Percentiles rank a stretch among this genome's conserved stretches.
phyloP scores from a whole-genome alignment of 106 monocot species.

The Apostasia shenzhenica region DNA sequence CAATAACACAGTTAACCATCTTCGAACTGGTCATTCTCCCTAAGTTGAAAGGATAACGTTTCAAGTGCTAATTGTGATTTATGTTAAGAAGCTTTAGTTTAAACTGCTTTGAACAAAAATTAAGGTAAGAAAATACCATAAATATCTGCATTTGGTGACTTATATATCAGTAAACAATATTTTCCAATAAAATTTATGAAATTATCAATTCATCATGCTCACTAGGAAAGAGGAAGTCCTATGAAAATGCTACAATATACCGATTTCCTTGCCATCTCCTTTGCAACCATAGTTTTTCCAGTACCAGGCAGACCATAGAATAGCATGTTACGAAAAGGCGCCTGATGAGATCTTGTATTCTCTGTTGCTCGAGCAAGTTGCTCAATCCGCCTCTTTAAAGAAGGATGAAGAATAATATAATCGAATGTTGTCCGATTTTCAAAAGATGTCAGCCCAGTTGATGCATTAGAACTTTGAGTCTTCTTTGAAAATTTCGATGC shows the following conservation, averaged over 20 bases:
- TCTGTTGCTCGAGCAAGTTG: conserved; percentile 82
- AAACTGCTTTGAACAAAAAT: too few relatives aligned
- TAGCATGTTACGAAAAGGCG: conserved; percentile 96
- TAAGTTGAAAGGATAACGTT: too few relatives aligned
- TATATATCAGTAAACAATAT: not conserved
- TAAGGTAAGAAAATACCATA: too few relatives aligned
- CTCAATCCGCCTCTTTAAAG: conserved; percentile 68
- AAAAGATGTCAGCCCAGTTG: conserved; percentile 12
- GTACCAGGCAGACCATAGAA: conserved; percentile 97
- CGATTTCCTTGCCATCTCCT: conserved; percentile 89
- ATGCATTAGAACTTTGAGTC: conserved; percentile 9
- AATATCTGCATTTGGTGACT: not conserved
- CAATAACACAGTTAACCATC: too few relatives aligned
- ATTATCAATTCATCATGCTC: not conserved
- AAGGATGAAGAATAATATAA: conserved; percentile 81
- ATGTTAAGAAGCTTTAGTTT: too few relatives aligned
- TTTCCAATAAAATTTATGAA: too few relatives aligned
- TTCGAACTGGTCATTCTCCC: too few relatives aligned
- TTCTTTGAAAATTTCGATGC: conserved; percentile 22
- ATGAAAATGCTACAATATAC: conserved; percentile 23
- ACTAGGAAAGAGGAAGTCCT: not conserved
- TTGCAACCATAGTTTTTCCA: conserved; percentile 92
- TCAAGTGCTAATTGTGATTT: too few relatives aligned
- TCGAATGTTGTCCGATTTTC: conserved; percentile 37
- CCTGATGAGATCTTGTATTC: conserved; percentile 89